Percentiles rank a stretch among this genome's conserved stretches.
Evolutionary conservation across 352 stramenopile species (phyloP).

Genomic region (Blastocystis sp.): DNA sequence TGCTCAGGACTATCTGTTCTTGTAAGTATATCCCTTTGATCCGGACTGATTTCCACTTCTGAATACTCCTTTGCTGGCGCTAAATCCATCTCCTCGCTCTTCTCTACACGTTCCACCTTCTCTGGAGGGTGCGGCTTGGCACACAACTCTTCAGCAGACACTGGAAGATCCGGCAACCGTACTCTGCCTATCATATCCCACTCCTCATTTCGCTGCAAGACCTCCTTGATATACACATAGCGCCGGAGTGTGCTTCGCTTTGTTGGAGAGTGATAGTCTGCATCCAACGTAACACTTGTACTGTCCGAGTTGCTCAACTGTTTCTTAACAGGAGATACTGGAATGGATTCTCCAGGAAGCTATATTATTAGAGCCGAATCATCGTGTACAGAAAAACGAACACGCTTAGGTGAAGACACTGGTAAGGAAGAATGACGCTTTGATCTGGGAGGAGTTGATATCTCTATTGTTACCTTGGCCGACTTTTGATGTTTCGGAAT

Average conservation of each 20-base stretch:
- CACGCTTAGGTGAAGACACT: not conserved
- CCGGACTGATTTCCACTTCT: too few relatives aligned
- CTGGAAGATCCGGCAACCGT: not conserved
- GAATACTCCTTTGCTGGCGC: too few relatives aligned
- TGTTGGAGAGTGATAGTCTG: not conserved
- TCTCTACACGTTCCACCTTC: not conserved
- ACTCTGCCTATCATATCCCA: not conserved
- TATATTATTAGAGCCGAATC: not conserved
- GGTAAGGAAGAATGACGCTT: not conserved
- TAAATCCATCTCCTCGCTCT: not conserved
- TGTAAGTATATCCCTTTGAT: too few relatives aligned
- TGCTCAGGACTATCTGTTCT: too few relatives aligned
- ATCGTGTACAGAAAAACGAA: not conserved
- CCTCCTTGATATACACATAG: not conserved
- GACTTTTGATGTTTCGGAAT: not conserved
- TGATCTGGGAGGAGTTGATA: not conserved
- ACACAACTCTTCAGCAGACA: not conserved
- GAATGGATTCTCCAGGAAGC: not conserved
- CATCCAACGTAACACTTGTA: slow-evolving; percentile 5
- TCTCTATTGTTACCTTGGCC: not conserved
- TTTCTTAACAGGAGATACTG: not conserved
- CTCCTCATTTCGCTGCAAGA: slow-evolving; percentile 3
- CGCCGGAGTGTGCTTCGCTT: not conserved
- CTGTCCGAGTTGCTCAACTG: not conserved
- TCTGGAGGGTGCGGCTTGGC: not conserved